Base-by-base conservation (phyloP, 2,329 filamentous ascomycete species). In the Colletotrichum sp. region DNA sequence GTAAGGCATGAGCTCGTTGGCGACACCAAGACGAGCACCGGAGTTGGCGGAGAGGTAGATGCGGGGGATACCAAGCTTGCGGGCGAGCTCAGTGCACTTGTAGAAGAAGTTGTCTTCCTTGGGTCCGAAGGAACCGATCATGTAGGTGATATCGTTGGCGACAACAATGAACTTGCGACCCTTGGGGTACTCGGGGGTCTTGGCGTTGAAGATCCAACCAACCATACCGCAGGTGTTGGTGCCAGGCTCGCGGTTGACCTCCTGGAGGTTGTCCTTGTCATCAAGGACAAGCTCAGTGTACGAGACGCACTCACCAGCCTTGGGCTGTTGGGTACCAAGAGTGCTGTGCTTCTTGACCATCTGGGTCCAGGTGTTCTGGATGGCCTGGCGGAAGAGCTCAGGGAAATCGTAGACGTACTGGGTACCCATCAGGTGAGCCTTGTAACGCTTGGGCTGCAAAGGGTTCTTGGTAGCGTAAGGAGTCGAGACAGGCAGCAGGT, bases 361-460 rank as follows among this genome's bases (percentile, higher is more conserved):
- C 84, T 93, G 93, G 82, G 89, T 87, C 97, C 97, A 99, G 86
- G 92, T 94, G 90, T 98, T 98, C 88, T 98, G 96, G 83, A 98
- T 95, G 60, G 97, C 96, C 87, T 99, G 97, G 83, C 97, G 93
- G 94, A 99, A 99, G 65, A 99, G 93, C 90, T 99, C 97, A 34
- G 97, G 97, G 94, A 99, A 99, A 86, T 99, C 97, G 85, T 99
- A 99, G 71, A 99, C 97, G 84, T 98, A 99, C 87, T 99, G 97
- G 32, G 97, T 99, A 78, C 97, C 97, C 96, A 99, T 98, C 77
- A 99, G 89, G 85, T 99, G 97, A 80, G 97, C 97, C 93, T 98
- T 98, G 93, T 99, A 99, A 81, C 97, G 93, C 93, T 99, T 99
- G 78, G 97, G 97, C 88, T 99, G 97, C 77, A 99, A 91, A 90